Base-by-base conservation (phyloP, 1,139 yeast species). In the Suhomyces bolitotheri region DNA sequence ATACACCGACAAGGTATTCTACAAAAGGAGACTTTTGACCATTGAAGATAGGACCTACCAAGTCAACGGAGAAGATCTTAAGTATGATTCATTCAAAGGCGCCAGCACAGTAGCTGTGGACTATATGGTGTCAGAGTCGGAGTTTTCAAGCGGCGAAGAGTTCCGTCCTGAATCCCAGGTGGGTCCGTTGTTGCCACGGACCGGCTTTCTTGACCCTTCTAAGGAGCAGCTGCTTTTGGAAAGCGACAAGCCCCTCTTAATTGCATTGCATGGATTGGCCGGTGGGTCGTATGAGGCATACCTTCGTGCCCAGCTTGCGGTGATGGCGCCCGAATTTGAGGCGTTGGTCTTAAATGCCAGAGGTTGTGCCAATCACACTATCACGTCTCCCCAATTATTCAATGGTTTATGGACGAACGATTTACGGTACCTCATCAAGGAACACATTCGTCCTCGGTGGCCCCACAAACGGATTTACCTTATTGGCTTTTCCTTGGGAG, bases 361-460 rank as follows among this genome's bases (percentile, higher is more conserved):
- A 34, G 85, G 85, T 1, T 78, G 85, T 54, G 79, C 82, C 30
- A 63, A 76, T 41, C 78, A 79, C 31, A 66, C 74, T 15, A 65
- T 78, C 36, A 73, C 82, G 2, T 68, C 80, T 5, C 82, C 84
- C 2, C 77, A 74, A 47, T 57, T 78, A 28, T 78, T 76, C 56
- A 73, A 76, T 47, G 84, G 80, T 2, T 60, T 77, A 22, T 76
- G 82, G 80, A 78, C 84, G 14, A 78, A 78, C 48, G 85, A 78
- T 51, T 57, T 78, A 34, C 59, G 84, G 33, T 71, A 71, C 52
- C 64, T 76, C 35, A 64, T 78, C 36, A 70, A 70, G 40, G 78
- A 73, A 42, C 62, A 71, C 35, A 57, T 78, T 24, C 54, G 64
- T 22, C 47, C 50, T 17, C 60, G 60, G 38, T 77, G 74, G 67